A percentile compares a stretch with the other conserved stretches of the same genome.
phyloP scores from a whole-genome alignment of 2,329 filamentous ascomycete genomes.

The Trichoderma oligosporum region DNA sequence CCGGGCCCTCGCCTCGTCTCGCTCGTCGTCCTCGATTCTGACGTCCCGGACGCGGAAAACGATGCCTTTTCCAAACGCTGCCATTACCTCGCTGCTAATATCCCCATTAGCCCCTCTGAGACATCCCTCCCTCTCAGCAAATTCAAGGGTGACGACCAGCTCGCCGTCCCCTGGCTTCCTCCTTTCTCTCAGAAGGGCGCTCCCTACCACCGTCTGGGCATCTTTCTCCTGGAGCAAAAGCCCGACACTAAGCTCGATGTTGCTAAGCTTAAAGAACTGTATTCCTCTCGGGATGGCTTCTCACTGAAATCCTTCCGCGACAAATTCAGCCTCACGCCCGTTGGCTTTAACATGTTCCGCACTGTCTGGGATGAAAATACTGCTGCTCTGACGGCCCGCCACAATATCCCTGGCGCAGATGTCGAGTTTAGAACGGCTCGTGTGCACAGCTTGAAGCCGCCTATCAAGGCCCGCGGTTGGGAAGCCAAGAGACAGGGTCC shows the following conservation, averaged over 20 bases:
- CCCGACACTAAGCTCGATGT: slow-evolving; percentile 56
- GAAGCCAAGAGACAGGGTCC: slow-evolving; percentile 61
- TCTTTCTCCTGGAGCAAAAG: slow-evolving; percentile 80
- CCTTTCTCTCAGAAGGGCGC: slow-evolving; percentile 85
- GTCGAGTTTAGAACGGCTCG: slow-evolving; percentile 81
- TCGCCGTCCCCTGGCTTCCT: slow-evolving; percentile 77
- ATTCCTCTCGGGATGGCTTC: slow-evolving; percentile 61
- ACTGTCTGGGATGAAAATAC: slow-evolving; percentile 86
- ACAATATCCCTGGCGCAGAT: slow-evolving; percentile 70
- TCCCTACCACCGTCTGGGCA: slow-evolving; percentile 81
- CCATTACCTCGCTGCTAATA: slow-evolving; percentile 76
- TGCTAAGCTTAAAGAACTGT: slow-evolving; percentile 51
- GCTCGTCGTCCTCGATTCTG: slow-evolving; percentile 81
- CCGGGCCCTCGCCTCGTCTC: slow-evolving; percentile 76
- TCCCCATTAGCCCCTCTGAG: slow-evolving; percentile 50
- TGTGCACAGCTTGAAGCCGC: slow-evolving; percentile 63
- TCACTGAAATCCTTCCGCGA: slow-evolving; percentile 70
- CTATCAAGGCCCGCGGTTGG: slow-evolving; percentile 60
- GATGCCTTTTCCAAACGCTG: slow-evolving; percentile 78
- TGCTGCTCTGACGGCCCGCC: slow-evolving; percentile 78
- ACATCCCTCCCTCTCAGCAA: slow-evolving; percentile 62
- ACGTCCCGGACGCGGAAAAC: slow-evolving; percentile 74
- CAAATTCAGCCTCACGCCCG: slow-evolving; percentile 64
- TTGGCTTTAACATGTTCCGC: slow-evolving; percentile 86
- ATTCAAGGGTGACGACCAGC: slow-evolving; percentile 56